phyloP scores from a whole-genome alignment of 129 eudicot genomes.

The Pittosporum tobira region DNA sequence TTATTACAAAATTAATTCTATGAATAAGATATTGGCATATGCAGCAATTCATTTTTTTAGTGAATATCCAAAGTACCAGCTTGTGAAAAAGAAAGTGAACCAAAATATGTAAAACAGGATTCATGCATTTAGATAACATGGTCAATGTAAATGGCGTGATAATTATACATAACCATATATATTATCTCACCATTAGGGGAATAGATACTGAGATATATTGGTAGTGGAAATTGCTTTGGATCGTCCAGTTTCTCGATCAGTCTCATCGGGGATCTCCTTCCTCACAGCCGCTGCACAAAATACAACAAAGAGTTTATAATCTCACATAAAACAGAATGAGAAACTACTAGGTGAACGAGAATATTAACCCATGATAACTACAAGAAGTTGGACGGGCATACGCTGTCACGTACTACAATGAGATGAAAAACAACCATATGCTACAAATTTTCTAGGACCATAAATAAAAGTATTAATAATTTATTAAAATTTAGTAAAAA shows the following conservation, averaged over 20 bases:
- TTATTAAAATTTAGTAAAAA: no score
- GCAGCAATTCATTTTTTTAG: no score
- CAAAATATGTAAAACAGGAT: neutral
- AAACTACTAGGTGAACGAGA: neutral
- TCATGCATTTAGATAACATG: neutral
- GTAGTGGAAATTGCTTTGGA: constrained; percentile 63
- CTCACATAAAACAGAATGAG: neutral
- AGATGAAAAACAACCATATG: neutral
- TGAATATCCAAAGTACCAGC: no score
- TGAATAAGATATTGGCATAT: neutral
- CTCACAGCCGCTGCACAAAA: constrained; percentile 69
- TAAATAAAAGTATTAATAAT: no score
- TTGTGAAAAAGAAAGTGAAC: neutral
- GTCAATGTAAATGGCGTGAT: neutral
- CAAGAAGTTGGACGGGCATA: neutral
- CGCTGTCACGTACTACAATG: neutral
- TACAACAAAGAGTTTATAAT: constrained; percentile 9
- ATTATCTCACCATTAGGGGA: constrained; percentile 78
- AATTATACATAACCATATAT: constrained; percentile 6
- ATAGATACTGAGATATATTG: constrained; percentile 93
- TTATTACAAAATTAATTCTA: neutral
- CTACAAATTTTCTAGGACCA: no score
- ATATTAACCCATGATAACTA: neutral
- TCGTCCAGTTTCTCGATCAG: constrained; percentile 96
- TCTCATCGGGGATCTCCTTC: constrained; percentile 93